Percentiles rank a stretch among this genome's conserved stretches.
phyloP scores from a whole-genome alignment of 106 monocot genomes.

The Cymbidium sinense region DNA sequence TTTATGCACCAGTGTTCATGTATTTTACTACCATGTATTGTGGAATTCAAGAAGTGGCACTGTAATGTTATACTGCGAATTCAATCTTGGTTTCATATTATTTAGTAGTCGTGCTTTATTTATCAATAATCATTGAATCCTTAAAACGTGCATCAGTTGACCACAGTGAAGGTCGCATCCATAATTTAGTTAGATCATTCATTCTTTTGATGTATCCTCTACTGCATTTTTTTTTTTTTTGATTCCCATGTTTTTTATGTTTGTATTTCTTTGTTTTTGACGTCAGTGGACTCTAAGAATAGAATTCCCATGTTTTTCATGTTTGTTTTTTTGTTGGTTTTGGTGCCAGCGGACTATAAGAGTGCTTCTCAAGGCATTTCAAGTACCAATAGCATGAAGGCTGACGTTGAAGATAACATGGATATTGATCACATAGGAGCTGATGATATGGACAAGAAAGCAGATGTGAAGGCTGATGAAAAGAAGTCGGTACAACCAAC shows the following conservation, averaged over 20 bases:
- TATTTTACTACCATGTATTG: background rate
- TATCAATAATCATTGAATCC: background rate
- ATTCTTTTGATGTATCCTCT: background rate
- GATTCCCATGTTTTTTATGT: background rate
- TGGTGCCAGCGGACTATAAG: background rate
- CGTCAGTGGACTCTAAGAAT: background rate
- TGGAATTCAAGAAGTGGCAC: background rate
- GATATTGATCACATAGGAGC: no score
- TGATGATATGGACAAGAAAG: no score
- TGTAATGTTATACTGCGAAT: background rate
- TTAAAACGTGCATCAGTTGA: background rate
- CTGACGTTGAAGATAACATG: no score
- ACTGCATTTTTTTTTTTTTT: background rate
- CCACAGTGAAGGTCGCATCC: background rate
- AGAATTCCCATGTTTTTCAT: background rate
- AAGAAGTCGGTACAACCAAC: background rate
- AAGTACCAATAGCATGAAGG: background rate
- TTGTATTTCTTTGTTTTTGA: background rate
- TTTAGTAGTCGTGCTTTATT: background rate
- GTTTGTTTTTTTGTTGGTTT: background rate
- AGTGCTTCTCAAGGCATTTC: background rate
- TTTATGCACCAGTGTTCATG: background rate
- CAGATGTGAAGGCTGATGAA: background rate
- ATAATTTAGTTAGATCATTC: background rate
- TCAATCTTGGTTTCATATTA: background rate